These are phyloP conservation scores for Crithidia mellificae DNA, from an alignment of 208 protist species.

Conservation along the genomic window DNA sequence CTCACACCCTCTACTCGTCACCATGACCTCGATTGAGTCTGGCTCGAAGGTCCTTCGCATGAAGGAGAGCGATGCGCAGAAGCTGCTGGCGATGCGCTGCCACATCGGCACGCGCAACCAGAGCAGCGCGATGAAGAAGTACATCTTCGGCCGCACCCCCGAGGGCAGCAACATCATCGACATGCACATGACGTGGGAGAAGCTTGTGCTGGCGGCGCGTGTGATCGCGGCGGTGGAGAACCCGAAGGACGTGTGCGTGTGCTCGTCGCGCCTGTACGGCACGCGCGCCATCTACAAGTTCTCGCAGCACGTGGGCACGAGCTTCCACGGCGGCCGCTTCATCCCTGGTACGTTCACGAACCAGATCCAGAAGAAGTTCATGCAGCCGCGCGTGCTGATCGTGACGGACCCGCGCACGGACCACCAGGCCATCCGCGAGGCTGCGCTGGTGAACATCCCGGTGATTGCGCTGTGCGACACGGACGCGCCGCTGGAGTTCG, in stretches of 20 bases:
- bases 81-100: constrained; percentile 96
- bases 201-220: constrained; percentile 98
- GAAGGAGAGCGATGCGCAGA: constrained; percentile 94
- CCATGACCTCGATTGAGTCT: constrained; percentile 72
- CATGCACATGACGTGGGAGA: constrained; percentile 99
- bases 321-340: constrained; percentile 94
- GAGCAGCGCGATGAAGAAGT: constrained; percentile 94
- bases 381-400: constrained; percentile 98
- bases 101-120: constrained; percentile 97
- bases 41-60: constrained; percentile 76
- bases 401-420: constrained; percentile 97
- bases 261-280: constrained; percentile 94
- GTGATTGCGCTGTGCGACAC: constrained; percentile 99
- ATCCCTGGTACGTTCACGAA: constrained; percentile 99
- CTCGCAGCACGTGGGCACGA: constrained; percentile 93
- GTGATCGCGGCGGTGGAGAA: constrained; percentile 99
- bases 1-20: constrained; percentile 88
- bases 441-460: constrained; percentile 99
- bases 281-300: constrained; percentile 98
- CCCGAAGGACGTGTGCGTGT: constrained; percentile 96
- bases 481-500: constrained; percentile 95
- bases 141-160: constrained; percentile 92
- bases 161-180: constrained; percentile 97
- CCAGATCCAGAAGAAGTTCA: constrained; percentile 98
- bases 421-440: constrained; percentile 96